These are phyloP conservation scores for Forsythia suspensa DNA, from an alignment of 257 asterid genomes.

Conservation along the genomic window DNA sequence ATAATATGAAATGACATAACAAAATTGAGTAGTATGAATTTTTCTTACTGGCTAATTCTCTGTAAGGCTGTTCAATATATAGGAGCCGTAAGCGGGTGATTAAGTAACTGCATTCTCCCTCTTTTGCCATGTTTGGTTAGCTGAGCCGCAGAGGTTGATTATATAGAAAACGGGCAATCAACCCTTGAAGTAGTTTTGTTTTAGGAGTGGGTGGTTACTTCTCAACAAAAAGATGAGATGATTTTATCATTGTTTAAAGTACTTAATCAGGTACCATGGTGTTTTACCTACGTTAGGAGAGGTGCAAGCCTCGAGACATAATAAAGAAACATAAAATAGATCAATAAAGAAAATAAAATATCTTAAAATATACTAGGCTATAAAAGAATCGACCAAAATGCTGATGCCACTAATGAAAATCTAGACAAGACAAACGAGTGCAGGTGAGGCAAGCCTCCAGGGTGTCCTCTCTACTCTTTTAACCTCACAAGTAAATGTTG, in stretches of 20 bases:
- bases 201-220: neutral
- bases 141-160: neutral
- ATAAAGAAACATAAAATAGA: neutral
- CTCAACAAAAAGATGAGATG: neutral
- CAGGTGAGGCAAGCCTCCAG: neutral
- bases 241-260: too few species aligned
- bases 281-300: too few species aligned
- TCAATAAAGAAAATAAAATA: neutral
- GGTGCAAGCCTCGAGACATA: neutral
- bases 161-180: neutral
- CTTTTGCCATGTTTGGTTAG: neutral
- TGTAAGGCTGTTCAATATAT: neutral
- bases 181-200: neutral
- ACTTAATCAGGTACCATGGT: too few species aligned
- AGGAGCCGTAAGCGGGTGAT: neutral
- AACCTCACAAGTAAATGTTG: neutral
- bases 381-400: neutral
- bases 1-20: neutral
- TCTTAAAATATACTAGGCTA: neutral
- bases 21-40: neutral
- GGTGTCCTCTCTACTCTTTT: neutral
- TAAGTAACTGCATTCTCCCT: neutral
- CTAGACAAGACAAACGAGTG: neutral
- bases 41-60: neutral
- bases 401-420: too few species aligned